These are phyloP conservation scores for Holtermanniella nyarrowii DNA, from an alignment of 768 basidiomycete genomes.

Conservation along the genomic window DNA sequence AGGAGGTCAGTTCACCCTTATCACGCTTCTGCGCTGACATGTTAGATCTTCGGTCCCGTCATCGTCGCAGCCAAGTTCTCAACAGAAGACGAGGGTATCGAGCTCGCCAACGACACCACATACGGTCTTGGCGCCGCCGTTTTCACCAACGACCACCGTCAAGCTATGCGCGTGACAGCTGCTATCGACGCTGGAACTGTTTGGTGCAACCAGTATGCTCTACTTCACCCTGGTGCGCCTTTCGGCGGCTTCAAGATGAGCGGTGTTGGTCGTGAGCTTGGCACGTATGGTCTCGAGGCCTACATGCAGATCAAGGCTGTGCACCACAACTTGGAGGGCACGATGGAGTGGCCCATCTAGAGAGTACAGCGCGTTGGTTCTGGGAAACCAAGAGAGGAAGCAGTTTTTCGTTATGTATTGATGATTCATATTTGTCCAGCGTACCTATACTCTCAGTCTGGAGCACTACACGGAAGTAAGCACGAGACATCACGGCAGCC, in stretches of 20 bases:
- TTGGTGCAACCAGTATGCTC: slow-evolving; percentile 67
- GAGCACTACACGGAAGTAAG: too few species aligned
- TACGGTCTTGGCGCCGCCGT: slow-evolving; percentile 87
- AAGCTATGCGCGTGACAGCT: slow-evolving; percentile 61
- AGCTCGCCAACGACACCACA: slow-evolving; percentile 69
- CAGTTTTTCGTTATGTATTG: too few species aligned
- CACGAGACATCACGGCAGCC: too few species aligned
- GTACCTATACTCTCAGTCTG: too few species aligned
- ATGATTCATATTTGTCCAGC: too few species aligned
- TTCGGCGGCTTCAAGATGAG: slow-evolving; percentile 81
- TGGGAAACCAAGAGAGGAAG: too few species aligned
- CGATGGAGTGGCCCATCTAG: neutral
- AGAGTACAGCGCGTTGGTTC: slow-evolving; percentile 1
- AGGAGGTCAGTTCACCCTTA: slow-evolving; percentile 48
- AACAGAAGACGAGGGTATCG: slow-evolving; percentile 75
- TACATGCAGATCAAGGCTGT: slow-evolving; percentile 46
- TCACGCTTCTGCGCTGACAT: slow-evolving; percentile 3
- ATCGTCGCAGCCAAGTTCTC: slow-evolving; percentile 69
- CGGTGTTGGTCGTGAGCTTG: slow-evolving; percentile 70
- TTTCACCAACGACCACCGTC: slow-evolving; percentile 66
- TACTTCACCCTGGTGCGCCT: slow-evolving; percentile 68
- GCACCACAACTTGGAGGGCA: slow-evolving; percentile 3
- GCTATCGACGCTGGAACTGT: slow-evolving; percentile 65
- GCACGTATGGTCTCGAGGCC: slow-evolving; percentile 57
- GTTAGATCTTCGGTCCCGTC: slow-evolving; percentile 89